These are phyloP conservation scores for Eucalyptus cloeziana DNA, from an alignment of 345 rosid species.

Conservation along the genomic window DNA sequence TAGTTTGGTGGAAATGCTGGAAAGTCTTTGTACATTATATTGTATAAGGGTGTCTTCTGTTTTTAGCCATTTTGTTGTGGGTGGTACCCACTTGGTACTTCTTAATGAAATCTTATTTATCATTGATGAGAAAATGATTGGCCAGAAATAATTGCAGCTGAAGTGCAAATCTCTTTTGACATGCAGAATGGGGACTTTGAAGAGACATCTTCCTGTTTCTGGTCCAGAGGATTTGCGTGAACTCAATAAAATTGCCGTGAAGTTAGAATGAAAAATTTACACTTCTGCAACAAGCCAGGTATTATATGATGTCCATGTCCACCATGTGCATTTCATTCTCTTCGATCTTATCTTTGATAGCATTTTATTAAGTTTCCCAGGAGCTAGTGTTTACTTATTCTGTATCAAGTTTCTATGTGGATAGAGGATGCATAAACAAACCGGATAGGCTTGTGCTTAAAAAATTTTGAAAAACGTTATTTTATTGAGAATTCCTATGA, in stretches of 20 bases:
- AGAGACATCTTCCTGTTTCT: slow-evolving; percentile 50
- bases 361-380: rapidly evolving
- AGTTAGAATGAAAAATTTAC: slow-evolving; percentile 70
- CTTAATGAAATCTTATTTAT: not conserved
- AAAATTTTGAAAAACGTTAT: rapidly evolving
- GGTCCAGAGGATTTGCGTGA: slow-evolving; percentile 49
- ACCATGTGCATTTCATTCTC: rapidly evolving
- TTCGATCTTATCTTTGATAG: not conserved
- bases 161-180: not conserved
- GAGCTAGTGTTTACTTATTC: not conserved
- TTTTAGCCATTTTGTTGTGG: too few species aligned
- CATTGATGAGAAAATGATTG: not conserved
- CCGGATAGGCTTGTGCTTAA: not conserved
- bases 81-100: not conserved
- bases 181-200: slow-evolving; percentile 53
- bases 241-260: slow-evolving; percentile 48
- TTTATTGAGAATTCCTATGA: too few species aligned
- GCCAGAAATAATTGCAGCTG: not conserved
- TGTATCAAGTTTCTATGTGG: not conserved
- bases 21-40: too few species aligned
- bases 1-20: too few species aligned
- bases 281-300: slow-evolving; percentile 65
- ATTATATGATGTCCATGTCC: not conserved
- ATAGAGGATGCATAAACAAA: not conserved
- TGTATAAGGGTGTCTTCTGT: too few species aligned